phyloP scores from a whole-genome alignment of 345 rosid genomes.

The Bretschneidera sinensis region DNA sequence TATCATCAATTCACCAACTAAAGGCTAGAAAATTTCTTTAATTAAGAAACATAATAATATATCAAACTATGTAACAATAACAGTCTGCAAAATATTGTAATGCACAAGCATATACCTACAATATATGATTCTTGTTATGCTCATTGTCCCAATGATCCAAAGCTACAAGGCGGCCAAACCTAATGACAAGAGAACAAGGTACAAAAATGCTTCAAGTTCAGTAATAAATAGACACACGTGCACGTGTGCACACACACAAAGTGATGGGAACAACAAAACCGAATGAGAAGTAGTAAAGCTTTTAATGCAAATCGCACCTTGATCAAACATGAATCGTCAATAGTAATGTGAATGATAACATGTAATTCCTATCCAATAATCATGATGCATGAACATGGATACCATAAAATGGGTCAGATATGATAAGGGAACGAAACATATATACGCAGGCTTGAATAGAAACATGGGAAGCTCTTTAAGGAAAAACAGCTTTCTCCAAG shows the following conservation, averaged over 20 bases:
- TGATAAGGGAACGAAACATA: too few relatives aligned
- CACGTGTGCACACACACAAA: too few relatives aligned
- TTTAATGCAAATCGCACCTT: neutral
- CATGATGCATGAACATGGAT: too few relatives aligned
- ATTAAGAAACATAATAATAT: too few relatives aligned
- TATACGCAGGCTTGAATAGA: too few relatives aligned
- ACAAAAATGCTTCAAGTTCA: too few relatives aligned
- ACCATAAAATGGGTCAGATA: too few relatives aligned
- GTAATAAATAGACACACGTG: too few relatives aligned
- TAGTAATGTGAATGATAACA: neutral
- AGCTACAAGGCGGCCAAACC: constrained; percentile 69
- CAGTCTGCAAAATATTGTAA: neutral
- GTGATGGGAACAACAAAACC: neutral
- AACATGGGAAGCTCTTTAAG: too few relatives aligned
- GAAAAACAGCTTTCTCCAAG: too few relatives aligned
- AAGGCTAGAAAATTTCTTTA: too few relatives aligned
- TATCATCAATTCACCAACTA: too few relatives aligned
- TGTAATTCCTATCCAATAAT: neutral
- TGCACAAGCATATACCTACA: constrained; percentile 3
- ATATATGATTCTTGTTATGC: neutral
- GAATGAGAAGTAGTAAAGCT: neutral
- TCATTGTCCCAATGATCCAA: constrained; percentile 41
- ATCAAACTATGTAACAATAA: neutral
- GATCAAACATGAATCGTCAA: neutral
- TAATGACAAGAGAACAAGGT: constrained; percentile 17